A percentile compares a stretch with the other conserved stretches of the same genome.
These are phyloP conservation scores for Apiospora hydei DNA, from an alignment of 2,329 filamentous ascomycete genomes.

Conservation along the genomic window DNA sequence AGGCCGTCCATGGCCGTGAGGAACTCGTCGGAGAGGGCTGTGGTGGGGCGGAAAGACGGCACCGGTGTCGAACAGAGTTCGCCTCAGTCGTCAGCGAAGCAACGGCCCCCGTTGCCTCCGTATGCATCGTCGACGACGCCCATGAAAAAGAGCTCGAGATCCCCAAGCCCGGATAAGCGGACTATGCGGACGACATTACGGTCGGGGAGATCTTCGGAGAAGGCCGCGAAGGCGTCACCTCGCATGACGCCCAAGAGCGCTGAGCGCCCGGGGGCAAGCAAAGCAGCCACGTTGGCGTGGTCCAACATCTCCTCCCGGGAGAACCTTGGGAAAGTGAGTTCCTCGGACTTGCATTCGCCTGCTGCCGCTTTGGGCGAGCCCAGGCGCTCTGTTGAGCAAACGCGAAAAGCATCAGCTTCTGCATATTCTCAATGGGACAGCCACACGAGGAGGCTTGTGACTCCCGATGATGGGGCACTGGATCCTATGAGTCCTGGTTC, in stretches of 20 bases:
- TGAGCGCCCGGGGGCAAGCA: conserved; percentile 64
- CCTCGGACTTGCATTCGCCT: conserved; percentile 33
- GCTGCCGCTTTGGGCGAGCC: conserved; percentile 40
- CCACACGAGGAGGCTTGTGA: conserved; percentile 59
- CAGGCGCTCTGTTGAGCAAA: conserved; percentile 36
- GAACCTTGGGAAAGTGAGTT: conserved; percentile 38
- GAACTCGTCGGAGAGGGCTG: conserved; percentile 59
- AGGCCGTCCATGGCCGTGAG: conserved; percentile 57
- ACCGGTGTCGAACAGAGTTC: conserved; percentile 34
- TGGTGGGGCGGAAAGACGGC: conserved; percentile 44
- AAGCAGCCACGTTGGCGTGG: conserved; percentile 72
- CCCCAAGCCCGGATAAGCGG: conserved; percentile 67
- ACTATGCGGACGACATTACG: conserved; percentile 69
- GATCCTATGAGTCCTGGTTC: conserved; percentile 39
- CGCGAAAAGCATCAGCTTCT: conserved; percentile 42
- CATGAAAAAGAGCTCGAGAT: conserved; percentile 51
- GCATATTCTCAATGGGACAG: conserved; percentile 59
- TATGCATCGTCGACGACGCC: conserved; percentile 39
- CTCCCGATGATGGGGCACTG: conserved; percentile 44
- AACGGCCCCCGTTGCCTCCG: conserved; percentile 40
- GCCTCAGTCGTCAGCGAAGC: conserved; percentile 37
- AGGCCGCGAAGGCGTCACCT: conserved; percentile 47
- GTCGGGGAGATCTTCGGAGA: conserved; percentile 53
- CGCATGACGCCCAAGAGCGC: conserved; percentile 50
- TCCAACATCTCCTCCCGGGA: conserved; percentile 52